phyloP scores from a whole-genome alignment of 108 stramenopile species.

The Nannochloropsis gaditana region DNA sequence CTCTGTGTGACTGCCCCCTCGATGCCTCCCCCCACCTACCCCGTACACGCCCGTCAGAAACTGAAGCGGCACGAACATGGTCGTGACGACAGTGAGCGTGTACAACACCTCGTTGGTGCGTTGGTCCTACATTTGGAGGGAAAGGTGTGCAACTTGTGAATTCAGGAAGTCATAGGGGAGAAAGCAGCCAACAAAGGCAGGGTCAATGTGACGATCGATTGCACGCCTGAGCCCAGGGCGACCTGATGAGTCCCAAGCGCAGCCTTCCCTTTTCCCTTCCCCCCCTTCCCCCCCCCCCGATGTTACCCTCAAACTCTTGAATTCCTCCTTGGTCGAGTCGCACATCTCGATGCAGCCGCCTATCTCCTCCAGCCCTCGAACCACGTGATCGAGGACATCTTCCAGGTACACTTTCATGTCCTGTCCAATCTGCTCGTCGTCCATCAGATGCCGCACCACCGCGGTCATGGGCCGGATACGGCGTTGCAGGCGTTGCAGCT shows the following conservation, averaged over 20 bases:
- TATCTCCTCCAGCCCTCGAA: background rate
- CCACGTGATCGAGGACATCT: background rate
- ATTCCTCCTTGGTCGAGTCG: conserved; percentile 2
- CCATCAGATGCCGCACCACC: conserved; percentile 19
- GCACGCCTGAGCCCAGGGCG: background rate
- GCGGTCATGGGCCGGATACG: conserved; percentile 10
- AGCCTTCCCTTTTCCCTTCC: background rate
- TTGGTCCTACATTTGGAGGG: background rate
- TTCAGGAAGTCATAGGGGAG: background rate
- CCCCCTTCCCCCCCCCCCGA: background rate
- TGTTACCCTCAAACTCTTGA: background rate
- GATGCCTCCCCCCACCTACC: background rate
- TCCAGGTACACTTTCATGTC: conserved; percentile 16
- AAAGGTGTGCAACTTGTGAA: background rate
- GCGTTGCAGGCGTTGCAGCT: conserved; percentile 5
- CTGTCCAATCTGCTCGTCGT: background rate
- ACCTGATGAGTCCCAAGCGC: background rate
- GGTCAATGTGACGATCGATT: background rate
- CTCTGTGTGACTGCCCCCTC: background rate
- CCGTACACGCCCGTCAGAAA: conserved; percentile 21
- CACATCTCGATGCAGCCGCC: background rate
- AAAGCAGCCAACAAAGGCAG: background rate
- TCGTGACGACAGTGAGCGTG: conserved; percentile 18
- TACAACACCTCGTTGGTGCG: conserved; percentile 8
- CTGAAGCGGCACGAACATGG: conserved; percentile 14